These are phyloP conservation scores for Parachaetomium inaequale DNA, from an alignment of 495 filamentous ascomycete genomes.

Conservation along the genomic window DNA sequence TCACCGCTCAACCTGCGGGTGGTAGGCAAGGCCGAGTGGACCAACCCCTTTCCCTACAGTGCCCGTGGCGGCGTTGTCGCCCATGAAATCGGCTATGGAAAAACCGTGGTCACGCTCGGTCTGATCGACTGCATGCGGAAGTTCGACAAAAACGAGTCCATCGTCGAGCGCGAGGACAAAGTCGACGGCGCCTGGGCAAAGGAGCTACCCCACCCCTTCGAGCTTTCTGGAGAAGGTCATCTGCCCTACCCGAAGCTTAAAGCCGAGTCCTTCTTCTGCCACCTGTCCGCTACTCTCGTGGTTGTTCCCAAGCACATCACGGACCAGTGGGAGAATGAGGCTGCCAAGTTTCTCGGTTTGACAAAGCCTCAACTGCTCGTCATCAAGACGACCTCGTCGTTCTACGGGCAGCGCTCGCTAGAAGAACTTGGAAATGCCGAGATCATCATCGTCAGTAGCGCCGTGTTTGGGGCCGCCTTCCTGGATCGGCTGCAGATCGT, in stretches of 20 bases:
- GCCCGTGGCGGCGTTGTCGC: constrained; percentile 69
- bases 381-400: constrained; percentile 29
- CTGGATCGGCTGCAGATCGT: constrained; percentile 6
- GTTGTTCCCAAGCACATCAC: constrained; percentile 61
- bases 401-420: constrained; percentile 34
- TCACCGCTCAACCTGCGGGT: constrained; percentile 58
- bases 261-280: constrained; percentile 37
- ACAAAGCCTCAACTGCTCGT: constrained; percentile 39
- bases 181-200: constrained; percentile 12
- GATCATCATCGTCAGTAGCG: constrained; percentile 52
- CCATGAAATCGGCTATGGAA: constrained; percentile 78
- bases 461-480: not conserved
- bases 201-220: constrained; percentile 2
- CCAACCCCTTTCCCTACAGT: constrained; percentile 29
- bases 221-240: not conserved
- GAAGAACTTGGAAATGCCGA: constrained; percentile 46
- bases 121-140: constrained; percentile 53
- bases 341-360: constrained; percentile 50
- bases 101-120: constrained; percentile 69
- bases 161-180: constrained; percentile 14
- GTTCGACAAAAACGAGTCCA: constrained; percentile 24
- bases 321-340: constrained; percentile 64
- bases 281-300: constrained; percentile 64
- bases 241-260: not conserved
- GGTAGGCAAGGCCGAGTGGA: constrained; percentile 53